A percentile compares a stretch with the other conserved stretches of the same genome.
Evolutionary conservation across 495 filamentous ascomycete genomes (phyloP).

Genomic region (Corynascus novoguineensis): DNA sequence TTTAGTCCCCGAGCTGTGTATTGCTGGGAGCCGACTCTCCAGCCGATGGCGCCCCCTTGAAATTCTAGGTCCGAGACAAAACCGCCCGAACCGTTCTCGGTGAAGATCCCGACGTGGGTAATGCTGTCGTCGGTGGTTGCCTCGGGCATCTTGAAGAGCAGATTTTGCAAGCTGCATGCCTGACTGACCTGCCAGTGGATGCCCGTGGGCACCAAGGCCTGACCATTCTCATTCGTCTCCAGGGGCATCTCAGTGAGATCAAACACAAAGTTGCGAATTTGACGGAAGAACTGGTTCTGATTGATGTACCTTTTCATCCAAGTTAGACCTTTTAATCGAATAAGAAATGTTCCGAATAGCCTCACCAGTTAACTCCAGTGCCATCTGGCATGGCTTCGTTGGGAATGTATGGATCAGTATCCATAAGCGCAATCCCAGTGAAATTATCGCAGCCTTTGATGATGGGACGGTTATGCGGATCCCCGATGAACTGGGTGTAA

Average conservation of each 20-base stretch:
- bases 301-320: too few species aligned
- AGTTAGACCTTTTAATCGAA: too few species aligned
- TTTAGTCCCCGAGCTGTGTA: conserved; percentile 40
- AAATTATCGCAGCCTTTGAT: conserved; percentile 73
- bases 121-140: neutral
- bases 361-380: conserved; percentile 52
- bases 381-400: neutral
- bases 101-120: conserved; percentile 64
- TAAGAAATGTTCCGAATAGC: too few species aligned
- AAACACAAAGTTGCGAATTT: conserved; percentile 83
- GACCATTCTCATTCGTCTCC: conserved; percentile 38
- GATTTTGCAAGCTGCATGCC: conserved; percentile 78
- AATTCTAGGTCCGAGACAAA: conserved; percentile 74
- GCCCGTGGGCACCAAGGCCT: conserved; percentile 41
- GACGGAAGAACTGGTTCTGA: conserved; percentile 94
- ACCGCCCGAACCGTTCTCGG: conserved; percentile 83
- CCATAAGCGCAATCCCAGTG: conserved; percentile 33
- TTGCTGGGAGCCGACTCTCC: conserved; percentile 62
- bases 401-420: conserved; percentile 38
- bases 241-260: conserved; percentile 61
- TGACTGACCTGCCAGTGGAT: conserved; percentile 95
- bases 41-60: conserved; percentile 70
- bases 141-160: conserved; percentile 28
- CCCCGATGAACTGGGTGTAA: conserved; percentile 69
- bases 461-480: conserved; percentile 57